Evolutionary conservation across 257 asterid genomes (phyloP), one percentile per base, ranked within the genome.

Genomic region (Przewalskia tangutica): DNA sequence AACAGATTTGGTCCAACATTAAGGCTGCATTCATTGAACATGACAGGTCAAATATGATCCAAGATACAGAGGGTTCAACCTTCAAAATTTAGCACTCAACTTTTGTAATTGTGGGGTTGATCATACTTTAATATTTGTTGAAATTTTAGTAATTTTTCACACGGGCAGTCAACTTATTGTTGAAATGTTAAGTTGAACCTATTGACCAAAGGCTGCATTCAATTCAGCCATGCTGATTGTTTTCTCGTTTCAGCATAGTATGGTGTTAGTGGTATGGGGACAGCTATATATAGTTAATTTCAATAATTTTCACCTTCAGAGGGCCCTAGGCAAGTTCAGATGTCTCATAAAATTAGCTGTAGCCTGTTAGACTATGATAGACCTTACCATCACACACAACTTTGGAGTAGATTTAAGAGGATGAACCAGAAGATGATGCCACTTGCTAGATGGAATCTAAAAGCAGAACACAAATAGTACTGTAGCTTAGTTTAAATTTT

Each of bases 21-120:
- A 36, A 51, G 65, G 53, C 64, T 48, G 82, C 44, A n/a, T 58
- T 64, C 71, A 53, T 20, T 81, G 80, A 77, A 60, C 48, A 59
- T 36, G 82, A 42, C 84, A 70, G 27, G 77, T 83, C 82, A 86
- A 50, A 65, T 51, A 38, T 4, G 42, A 38, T 38, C 42, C 3
- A 38, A 38, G 6, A 38, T 38, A 38, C 42, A 38, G 42, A 38
- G 42, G 42, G 42, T 38, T 38, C 42, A 38, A 38, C 5, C 42
- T 38, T 38, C 5, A 38, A 38, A 6, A 38, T 38, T 38, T 38
- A 38, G 4, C 42, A 38, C 42, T 38, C 42, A 38, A 38, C 42
- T 38, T 38, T 38, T 38, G 0, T 38, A 38, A 4, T 38, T 38
- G 4, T 38, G 42, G 4, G 42, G 6, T 38, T 27, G 32, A 27